These are phyloP conservation scores for Lodderomyces metapsilosis DNA, from an alignment of 1,139 yeast species.

Conservation along the genomic window DNA sequence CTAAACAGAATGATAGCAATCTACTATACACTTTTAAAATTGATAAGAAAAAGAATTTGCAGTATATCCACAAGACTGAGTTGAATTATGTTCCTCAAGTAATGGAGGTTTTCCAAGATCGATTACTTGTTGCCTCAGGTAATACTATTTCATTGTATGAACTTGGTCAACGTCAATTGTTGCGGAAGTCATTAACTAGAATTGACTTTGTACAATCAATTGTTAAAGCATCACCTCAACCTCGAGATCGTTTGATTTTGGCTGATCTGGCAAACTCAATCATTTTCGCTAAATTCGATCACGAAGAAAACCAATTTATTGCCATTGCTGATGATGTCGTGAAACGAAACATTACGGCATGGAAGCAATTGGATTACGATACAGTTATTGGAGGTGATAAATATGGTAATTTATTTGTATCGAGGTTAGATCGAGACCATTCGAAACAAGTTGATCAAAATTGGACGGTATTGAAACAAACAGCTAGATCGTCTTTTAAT, in stretches of 20 bases:
- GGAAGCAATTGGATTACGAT: slow-evolving; percentile 63
- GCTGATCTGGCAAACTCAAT: slow-evolving; percentile 46
- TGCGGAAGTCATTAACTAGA: slow-evolving; percentile 57
- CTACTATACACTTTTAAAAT: slow-evolving; percentile 47
- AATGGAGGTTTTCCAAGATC: slow-evolving; percentile 57
- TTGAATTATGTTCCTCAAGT: slow-evolving; percentile 51
- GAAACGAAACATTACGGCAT: slow-evolving; percentile 63
- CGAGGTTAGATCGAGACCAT: slow-evolving; percentile 53
- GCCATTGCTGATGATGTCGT: slow-evolving; percentile 70
- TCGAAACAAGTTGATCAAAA: slow-evolving; percentile 52
- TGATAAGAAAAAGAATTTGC: slow-evolving; percentile 28
- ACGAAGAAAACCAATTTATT: slow-evolving; percentile 49
- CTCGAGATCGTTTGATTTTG: slow-evolving; percentile 35
- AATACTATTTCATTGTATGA: slow-evolving; percentile 62
- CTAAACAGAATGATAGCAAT: slow-evolving; percentile 19
- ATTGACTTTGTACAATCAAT: slow-evolving; percentile 44
- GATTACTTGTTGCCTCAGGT: slow-evolving; percentile 59
- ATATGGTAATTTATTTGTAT: slow-evolving; percentile 75
- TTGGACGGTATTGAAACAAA: slow-evolving; percentile 43
- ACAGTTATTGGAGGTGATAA: slow-evolving; percentile 88
- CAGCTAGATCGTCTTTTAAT: slow-evolving; percentile 41
- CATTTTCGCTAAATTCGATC: slow-evolving; percentile 54
- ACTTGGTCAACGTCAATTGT: slow-evolving; percentile 74
- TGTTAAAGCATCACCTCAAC: slow-evolving; percentile 50
- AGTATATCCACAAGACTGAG: slow-evolving; percentile 61